phyloP scores from a whole-genome alignment of 441 rosid genomes.

The Bruguiera hainesii region DNA sequence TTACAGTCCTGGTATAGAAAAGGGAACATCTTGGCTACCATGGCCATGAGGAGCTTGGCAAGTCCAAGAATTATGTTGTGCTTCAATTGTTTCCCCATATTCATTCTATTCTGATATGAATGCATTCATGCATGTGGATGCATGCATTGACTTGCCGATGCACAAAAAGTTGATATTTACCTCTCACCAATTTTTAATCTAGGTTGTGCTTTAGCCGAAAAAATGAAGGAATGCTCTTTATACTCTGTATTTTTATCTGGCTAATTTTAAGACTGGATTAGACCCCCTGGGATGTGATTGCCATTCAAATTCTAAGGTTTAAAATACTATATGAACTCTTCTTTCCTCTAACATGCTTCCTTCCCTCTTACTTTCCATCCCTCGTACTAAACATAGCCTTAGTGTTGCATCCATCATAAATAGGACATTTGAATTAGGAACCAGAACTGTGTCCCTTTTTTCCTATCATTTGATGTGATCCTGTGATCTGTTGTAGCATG shows the following conservation, averaged over 20 bases:
- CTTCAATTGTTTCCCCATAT: neutral
- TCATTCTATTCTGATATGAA: neutral
- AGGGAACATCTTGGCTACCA: slow-evolving; percentile 42
- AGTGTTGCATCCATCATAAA: neutral
- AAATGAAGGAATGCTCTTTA: neutral
- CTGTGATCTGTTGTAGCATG: too few species aligned
- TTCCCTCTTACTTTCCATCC: too few species aligned
- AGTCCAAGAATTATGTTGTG: slow-evolving; percentile 15
- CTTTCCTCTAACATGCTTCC: too few species aligned
- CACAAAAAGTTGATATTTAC: neutral
- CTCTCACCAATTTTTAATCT: neutral
- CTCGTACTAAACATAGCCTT: neutral
- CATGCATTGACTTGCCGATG: neutral
- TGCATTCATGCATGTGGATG: neutral
- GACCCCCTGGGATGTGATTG: too few species aligned
- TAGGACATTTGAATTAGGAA: neutral
- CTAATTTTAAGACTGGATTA: neutral
- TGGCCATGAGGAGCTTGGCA: slow-evolving; percentile 93
- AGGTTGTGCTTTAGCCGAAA: neutral
- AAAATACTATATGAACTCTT: too few species aligned
- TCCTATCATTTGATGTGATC: too few species aligned
- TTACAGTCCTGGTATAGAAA: neutral
- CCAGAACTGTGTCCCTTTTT: too few species aligned
- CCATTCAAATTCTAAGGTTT: too few species aligned
- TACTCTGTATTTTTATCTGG: neutral